A percentile compares a stretch with the other conserved stretches of the same genome.
These are phyloP conservation scores for Wickerhamomyces subpelliculosus DNA, from an alignment of 805 yeast species.

Conservation along the genomic window DNA sequence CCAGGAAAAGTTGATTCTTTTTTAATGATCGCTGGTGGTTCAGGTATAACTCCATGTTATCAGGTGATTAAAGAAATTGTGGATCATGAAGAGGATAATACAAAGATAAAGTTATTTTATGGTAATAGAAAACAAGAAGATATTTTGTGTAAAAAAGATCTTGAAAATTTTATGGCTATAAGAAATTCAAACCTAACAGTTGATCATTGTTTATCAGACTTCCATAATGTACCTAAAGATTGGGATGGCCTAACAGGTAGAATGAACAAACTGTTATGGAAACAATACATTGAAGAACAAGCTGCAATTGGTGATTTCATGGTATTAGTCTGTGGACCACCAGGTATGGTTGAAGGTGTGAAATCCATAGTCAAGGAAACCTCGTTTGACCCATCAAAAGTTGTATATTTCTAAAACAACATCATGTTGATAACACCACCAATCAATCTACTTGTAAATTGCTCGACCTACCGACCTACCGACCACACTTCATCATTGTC, in stretches of 20 bases:
- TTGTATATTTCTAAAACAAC: conserved; percentile 15
- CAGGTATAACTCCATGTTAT: conserved; percentile 82
- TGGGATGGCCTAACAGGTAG: conserved; percentile 56
- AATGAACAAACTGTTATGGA: conserved; percentile 47
- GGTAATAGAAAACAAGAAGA: conserved; percentile 71
- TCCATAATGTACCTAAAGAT: conserved; percentile 24
- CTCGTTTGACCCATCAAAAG: conserved; percentile 32
- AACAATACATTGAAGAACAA: conserved; percentile 39
- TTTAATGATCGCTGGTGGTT: conserved; percentile 69
- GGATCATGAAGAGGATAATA: conserved; percentile 55
- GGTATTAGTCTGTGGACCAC: conserved; percentile 64
- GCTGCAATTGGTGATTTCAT: conserved; percentile 43
- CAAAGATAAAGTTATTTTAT: conserved; percentile 51
- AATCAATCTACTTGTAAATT: too few relatives aligned
- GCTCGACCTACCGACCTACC: too few relatives aligned
- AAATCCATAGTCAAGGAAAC: conserved; percentile 41
- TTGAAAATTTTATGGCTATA: conserved; percentile 52
- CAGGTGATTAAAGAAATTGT: conserved; percentile 65
- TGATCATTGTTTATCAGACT: conserved; percentile 47
- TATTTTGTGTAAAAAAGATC: conserved; percentile 58
- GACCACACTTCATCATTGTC: too few relatives aligned
- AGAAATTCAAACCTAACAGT: conserved; percentile 53
- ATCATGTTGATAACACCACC: too few relatives aligned
- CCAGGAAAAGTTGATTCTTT: conserved; percentile 19
- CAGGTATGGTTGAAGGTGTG: conserved; percentile 53